Evolutionary conservation across 1,284 basidiomycete genomes (phyloP).

Genomic region (Tilletiopsis washingtonensis): DNA sequence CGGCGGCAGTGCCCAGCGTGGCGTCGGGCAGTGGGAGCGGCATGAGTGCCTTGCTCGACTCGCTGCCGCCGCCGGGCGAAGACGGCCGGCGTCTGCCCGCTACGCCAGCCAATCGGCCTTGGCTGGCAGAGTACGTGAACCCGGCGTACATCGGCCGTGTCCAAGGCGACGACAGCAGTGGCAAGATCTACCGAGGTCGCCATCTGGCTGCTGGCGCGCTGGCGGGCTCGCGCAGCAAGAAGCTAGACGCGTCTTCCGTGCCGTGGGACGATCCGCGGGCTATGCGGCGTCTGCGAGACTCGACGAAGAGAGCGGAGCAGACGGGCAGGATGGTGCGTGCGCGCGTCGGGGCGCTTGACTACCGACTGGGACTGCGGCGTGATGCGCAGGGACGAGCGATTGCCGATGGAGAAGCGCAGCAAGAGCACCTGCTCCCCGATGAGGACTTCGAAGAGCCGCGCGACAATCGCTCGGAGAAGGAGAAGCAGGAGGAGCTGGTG

Average conservation of each 20-base stretch:
- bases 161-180: not conserved
- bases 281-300: conserved; percentile 54
- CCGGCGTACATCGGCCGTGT: conserved; percentile 14
- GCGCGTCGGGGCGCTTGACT: conserved; percentile 67
- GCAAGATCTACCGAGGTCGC: conserved; percentile 25
- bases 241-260: conserved; percentile 11
- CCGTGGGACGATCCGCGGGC: conserved; percentile 54
- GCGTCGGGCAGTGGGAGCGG: not conserved
- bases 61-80: conserved; percentile 7
- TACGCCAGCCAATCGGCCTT: conserved; percentile 31
- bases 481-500: conserved; percentile 1
- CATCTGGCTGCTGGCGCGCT: conserved; percentile 9
- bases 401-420: conserved; percentile 1
- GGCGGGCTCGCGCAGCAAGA: conserved; percentile 12
- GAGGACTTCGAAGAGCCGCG: not conserved
- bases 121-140: conserved; percentile 36
- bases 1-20: too few relatives aligned
- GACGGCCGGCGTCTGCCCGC: conserved; percentile 25
- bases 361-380: conserved; percentile 50
- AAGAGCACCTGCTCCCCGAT: not conserved
- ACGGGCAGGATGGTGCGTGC: conserved; percentile 48
- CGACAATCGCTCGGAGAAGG: not conserved
- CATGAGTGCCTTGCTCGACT: not conserved
- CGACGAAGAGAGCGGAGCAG: conserved; percentile 56
- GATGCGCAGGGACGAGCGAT: not conserved